Evolutionary conservation across 495 filamentous ascomycete genomes (phyloP).

Genomic region (Penicillium steckii): DNA sequence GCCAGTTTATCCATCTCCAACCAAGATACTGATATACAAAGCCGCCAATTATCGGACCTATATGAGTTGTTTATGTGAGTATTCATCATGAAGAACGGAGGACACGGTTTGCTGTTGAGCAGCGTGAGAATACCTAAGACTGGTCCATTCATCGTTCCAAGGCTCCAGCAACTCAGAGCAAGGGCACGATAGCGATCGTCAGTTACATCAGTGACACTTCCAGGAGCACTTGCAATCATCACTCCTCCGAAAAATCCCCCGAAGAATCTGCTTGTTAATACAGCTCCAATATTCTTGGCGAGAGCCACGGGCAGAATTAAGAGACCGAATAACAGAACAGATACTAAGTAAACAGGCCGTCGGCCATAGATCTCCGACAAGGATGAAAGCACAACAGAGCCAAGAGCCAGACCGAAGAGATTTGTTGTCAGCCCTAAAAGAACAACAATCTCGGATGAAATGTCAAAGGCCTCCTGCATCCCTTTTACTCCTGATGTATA

Average conservation of each 20-base stretch:
- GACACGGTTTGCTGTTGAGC: neutral
- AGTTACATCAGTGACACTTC: conserved; percentile 74
- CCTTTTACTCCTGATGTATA: conserved; percentile 69
- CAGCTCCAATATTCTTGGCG: conserved; percentile 60
- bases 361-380: conserved; percentile 75
- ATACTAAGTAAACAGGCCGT: conserved; percentile 62
- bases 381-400: conserved; percentile 71
- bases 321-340: conserved; percentile 58
- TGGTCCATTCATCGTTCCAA: conserved; percentile 76
- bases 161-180: conserved; percentile 63
- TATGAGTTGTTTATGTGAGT: neutral
- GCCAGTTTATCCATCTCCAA: conserved; percentile 88
- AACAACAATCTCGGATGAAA: conserved; percentile 50
- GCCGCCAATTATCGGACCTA: conserved; percentile 67
- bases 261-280: conserved; percentile 56
- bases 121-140: conserved; percentile 34
- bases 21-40: conserved; percentile 69
- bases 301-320: conserved; percentile 68
- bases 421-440: conserved; percentile 77
- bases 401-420: conserved; percentile 63
- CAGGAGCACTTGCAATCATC: conserved; percentile 71
- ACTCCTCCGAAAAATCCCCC: conserved; percentile 66
- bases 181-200: conserved; percentile 63
- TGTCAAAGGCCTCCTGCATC: conserved; percentile 62
- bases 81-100: neutral